phyloP scores from a whole-genome alignment of 2,329 filamentous ascomycete species.

The Colletotrichum sp. region DNA sequence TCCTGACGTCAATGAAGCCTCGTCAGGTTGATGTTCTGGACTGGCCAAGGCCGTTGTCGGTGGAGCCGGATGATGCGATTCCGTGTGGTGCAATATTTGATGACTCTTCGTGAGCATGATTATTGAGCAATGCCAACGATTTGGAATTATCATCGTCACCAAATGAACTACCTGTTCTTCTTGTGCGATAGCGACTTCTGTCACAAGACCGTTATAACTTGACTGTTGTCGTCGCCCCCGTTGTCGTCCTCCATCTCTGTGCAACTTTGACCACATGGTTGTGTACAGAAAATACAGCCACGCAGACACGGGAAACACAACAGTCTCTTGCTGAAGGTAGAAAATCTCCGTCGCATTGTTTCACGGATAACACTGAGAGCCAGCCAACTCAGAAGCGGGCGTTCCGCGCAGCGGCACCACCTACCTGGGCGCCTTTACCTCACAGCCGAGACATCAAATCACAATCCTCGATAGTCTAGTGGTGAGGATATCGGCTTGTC shows the following conservation, averaged over 20 bases:
- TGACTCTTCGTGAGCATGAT: not conserved
- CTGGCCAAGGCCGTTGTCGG: not conserved
- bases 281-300: accelerated
- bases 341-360: too few relatives aligned
- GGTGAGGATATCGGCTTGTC: not conserved
- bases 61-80: not conserved
- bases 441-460: not conserved
- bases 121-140: not conserved
- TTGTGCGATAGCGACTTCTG: not conserved
- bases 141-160: not conserved
- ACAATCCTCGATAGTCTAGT: not conserved
- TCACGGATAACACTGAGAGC: too few relatives aligned
- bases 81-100: not conserved
- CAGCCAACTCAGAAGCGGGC: too few relatives aligned
- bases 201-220: accelerated
- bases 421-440: not conserved
- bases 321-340: not conserved
- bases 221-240: accelerated
- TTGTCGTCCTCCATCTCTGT: not conserved
- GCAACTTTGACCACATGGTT: accelerated
- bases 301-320: accelerated
- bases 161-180: accelerated
- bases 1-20: slow-evolving; percentile 1
- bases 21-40: not conserved
- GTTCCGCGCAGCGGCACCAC: accelerated